These are phyloP conservation scores for Trametes elegans DNA, from an alignment of 768 basidiomycete genomes.

Conservation along the genomic window DNA sequence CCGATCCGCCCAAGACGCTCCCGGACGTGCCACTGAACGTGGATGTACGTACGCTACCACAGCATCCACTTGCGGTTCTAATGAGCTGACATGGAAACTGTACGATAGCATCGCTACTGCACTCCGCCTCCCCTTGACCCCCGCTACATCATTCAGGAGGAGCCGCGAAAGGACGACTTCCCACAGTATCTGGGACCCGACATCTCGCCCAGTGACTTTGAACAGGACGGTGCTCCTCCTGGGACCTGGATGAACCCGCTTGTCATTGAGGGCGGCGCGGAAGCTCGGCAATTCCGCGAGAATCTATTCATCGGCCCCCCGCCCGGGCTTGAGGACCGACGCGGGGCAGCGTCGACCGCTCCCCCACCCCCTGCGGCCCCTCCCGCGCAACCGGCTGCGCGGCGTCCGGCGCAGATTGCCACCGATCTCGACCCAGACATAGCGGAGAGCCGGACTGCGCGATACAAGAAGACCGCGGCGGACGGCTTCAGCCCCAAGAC, in stretches of 20 bases:
- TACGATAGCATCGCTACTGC: constrained; percentile 11
- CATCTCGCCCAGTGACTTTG: background rate
- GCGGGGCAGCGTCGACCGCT: too few species aligned
- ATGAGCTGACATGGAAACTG: background rate
- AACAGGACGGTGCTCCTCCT: background rate
- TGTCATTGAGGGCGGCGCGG: constrained; percentile 9
- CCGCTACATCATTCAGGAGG: background rate
- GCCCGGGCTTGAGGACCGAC: background rate
- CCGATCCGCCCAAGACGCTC: background rate
- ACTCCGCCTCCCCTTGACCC: constrained; percentile 14
- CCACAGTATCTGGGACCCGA: background rate
- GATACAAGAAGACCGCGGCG: constrained; percentile 2
- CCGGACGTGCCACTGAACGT: constrained; percentile 12
- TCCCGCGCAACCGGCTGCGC: background rate
- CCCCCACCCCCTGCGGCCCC: background rate
- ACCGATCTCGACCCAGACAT: too few species aligned
- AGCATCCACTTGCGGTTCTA: too few species aligned
- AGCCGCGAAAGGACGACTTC: constrained; percentile 4
- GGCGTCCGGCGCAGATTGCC: background rate
- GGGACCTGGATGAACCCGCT: background rate
- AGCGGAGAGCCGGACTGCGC: too few species aligned
- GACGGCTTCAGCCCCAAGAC: constrained; percentile 5
- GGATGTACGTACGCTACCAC: background rate
- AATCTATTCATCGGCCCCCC: background rate
- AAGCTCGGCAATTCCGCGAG: background rate